Evolutionary conservation across 2,329 filamentous ascomycete species (phyloP), one percentile per base, ranked within the genome.

Genomic region (Lizonia empirigonia): DNA sequence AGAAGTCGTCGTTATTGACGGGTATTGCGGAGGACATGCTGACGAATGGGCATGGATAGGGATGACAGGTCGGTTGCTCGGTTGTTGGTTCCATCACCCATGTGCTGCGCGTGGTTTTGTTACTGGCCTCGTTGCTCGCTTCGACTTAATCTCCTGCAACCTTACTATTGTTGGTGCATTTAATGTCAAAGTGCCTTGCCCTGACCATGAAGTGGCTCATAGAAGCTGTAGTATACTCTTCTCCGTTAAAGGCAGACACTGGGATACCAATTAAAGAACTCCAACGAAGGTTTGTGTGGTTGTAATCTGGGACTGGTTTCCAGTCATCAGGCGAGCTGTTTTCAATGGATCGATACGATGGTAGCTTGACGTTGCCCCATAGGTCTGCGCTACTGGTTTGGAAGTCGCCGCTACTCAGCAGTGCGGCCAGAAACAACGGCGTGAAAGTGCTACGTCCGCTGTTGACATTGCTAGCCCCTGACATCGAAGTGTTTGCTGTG

Each of bases 351-450:
- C 56, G 42, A 33, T 65, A 67, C 2, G 58, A 38, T 6, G 67
- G 67, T 1, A 70, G 37, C 36, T 65, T 69, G 15, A 68, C 53
- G 9, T 67, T 68, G 7, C 62, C 64, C 67, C 67, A 68, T 3
- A 65, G 39, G 44, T 68, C 67, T 58, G 63, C 60, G 2, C 60
- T 44, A 1, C 52, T 64, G 29, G 40, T 42, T 38, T 66, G 55
- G 30, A 63, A 64, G 20, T 55, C 62, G 7, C 56, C 51, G 36
- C 63, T 66, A 26, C 62, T 65, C 8, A 68, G 55, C 8, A 70
- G 26, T 13, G 65, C 60, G 22, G 61, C 53, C 1, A 70, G 52
- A 16, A 59, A 65, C 2, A 69, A 46, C 0, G 64, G 51, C 0
- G 57, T 61, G 37, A 53, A 68, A 7, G 56, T 56, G 22, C 50